Evolutionary conservation across 2,329 filamentous ascomycete species (phyloP), one percentile per base, ranked within the genome.

Genomic region (Dryadomyces quercivorus): DNA sequence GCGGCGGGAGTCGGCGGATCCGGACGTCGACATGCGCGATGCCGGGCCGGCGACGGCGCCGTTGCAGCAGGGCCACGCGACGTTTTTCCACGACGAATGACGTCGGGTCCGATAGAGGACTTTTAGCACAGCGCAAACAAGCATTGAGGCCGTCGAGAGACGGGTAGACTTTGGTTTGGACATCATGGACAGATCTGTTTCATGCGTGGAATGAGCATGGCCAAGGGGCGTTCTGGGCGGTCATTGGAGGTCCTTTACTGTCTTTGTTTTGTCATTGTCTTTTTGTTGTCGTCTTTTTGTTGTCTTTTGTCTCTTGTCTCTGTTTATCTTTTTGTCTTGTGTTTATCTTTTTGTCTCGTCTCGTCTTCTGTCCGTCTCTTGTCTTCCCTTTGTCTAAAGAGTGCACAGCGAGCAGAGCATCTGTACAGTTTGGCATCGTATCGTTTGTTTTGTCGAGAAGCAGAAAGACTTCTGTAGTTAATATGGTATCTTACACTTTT

Each of bases 21-120:
- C 74, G 52, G 78, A 81, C 54, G 69, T 81, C 34, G 73, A 76
- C 21, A 81, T 81, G 78, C 65, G 71, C 43, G 79, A 82, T 57
- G 76, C 74, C 21, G 75, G 74, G 6, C 75, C 77, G 7, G 76
- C 76, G 9, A 78, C 77, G 2, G 77, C 77, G 9, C 75, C 77
- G 15, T 66, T 77, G 18, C 72, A 72, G 55, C 70, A 69, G 50
- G 70, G 69, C 47, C 74, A 70, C 60, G 67, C 70, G 36, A 73
- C 71, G 0, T 79, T 79, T 60, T 78, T 79, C 63, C 71, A 73
- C 55, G 74, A 77, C 26, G 26, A 31, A 31, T 49, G 10, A 34
- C 26, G 22, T 10, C 8, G 20, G 31, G 12, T 3, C 9, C 20
- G 34, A 26, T 16, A 50, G 18, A 21, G 31, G 18, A 26, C 26